Conservation (phyloP, 192 early-diverging fungal genomes). For the Irineochytrium annulatum region DNA sequence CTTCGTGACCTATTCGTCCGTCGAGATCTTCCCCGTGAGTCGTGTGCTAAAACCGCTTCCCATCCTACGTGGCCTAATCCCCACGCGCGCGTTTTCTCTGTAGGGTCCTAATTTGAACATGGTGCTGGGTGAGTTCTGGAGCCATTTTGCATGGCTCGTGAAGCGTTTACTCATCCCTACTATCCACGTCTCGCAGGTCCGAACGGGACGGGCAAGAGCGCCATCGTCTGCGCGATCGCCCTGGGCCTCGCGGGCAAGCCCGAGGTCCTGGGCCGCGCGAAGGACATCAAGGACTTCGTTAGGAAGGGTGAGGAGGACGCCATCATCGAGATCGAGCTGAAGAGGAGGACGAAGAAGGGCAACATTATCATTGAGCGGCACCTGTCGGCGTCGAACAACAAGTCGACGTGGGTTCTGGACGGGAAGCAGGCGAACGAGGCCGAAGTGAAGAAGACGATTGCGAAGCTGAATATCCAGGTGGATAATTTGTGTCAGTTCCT, state of each 20-base stretch:
- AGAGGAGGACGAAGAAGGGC: conserved; percentile 29
- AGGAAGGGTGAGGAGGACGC: conserved; percentile 81
- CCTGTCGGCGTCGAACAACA: conserved; percentile 3
- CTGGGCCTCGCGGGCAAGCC: conserved; percentile 84
- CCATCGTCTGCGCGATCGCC: conserved; percentile 92
- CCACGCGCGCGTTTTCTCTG: too few species aligned
- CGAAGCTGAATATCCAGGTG: conserved; percentile 78
- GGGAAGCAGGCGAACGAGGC: conserved; percentile 43
- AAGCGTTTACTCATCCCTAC: too few species aligned
- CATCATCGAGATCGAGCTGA: conserved; percentile 82
- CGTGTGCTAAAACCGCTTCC: too few species aligned
- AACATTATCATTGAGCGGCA: conserved; percentile 29
- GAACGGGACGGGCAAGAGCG: conserved; percentile 95
- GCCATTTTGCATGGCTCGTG: background rate
- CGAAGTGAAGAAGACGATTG: conserved; percentile 62
- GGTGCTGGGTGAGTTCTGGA: conserved; percentile 64
- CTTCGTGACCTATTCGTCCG: conserved; percentile 93
- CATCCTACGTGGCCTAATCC: too few species aligned
- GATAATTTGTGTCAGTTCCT: conserved; percentile 96
- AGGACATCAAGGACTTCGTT: conserved; percentile 86
- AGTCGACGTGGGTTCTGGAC: conserved; percentile 10
- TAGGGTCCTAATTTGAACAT: conserved; percentile 95
- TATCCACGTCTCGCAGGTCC: conserved; percentile 28
- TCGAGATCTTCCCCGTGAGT: conserved; percentile 79
- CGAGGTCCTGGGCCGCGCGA: conserved; percentile 74